Base-by-base conservation (phyloP, 2,329 filamentous ascomycete genomes). In the Hortaea sp. region DNA sequence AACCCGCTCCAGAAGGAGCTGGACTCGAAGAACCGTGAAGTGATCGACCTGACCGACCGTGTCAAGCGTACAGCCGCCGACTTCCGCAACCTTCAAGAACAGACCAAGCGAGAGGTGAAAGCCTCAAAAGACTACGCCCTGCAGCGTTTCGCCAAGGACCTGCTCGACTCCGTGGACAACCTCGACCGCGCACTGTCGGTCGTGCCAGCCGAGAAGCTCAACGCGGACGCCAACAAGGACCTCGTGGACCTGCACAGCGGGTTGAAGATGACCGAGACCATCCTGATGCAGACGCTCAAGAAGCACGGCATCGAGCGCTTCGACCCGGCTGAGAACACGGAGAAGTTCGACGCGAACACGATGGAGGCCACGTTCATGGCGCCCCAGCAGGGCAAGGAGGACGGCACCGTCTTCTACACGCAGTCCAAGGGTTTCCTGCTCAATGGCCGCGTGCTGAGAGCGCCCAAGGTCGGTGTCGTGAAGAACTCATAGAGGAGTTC, bases 361-460 rank as follows among this genome's bases (percentile, higher is more conserved):
- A 92, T 97, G 67, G 92, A 98, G 75, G 92, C 92, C 34, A 92
- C 87, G 20, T 97, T 97, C 71, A 89, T 94, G 82, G 81, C 87
- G 7, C 87, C 88, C 39, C 80, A 88, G 72, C 77, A 82, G 44
- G 88, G 81, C 57, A 94, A 94, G 76, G 85, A 95, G 67, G 81
- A 97, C 62, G 88, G 87, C 58, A 85, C 81, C 46, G 86, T 95
- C 62, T 92, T 97, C 72, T 81, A 84, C 66, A 88, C 88, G 42
- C 90, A 97, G 76, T 86, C 87, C 69, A 97, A 95, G 76, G 92
- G 92, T 45, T 98, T 95, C 75, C 81, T 81, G 69, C 79, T 97
- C 54, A 97, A 98, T 65, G 89, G 90, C 49, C 77, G 92, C 51
- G 77, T 95, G 47, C 70, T 98, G 61, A 81, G 92, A 66, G 75